Evolutionary conservation across 2,329 filamentous ascomycete species (phyloP), one percentile per base, ranked within the genome.

Genomic region (Microsporum canis): DNA sequence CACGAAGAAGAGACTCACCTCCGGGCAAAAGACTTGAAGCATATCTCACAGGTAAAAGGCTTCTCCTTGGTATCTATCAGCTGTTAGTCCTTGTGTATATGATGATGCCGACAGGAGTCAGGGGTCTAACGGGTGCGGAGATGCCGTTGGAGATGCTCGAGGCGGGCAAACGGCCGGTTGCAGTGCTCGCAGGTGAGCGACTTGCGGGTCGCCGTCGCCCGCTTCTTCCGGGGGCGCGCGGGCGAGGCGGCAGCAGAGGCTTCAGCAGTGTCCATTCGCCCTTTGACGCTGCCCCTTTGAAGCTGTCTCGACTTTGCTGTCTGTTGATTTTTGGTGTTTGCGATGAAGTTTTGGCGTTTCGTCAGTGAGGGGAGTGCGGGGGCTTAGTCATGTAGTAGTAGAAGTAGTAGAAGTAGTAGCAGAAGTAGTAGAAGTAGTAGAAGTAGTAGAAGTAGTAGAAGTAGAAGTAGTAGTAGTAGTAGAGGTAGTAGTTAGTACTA

Each of bases 91-190:
- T 12, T 12, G 12, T n/a, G 38, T 10, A 4, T 41, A 14, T 14
- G 39, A n/a, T 43, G 39, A 39, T 39, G 38, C n/a, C 38, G n/a
- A 12, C 41, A 8, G 36, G 39, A 4, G 33, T 23, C 51, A 10
- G 55, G n/a, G 58, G 71, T 71, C 70, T 71, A 74, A 77, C 75
- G 77, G 65, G 77, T 79, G 71, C 77, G 75, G 72, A 78, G 76
- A 74, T 79, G 77, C 66, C 77, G 73, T 73, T 79, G 77, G 68
- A 79, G 76, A 71, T 79, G 77, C 69, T 79, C 77, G 64, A 79
- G 67, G 58, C 77, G 75, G 60, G 76, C 76, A 68, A 79, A 79
- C 43, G 76, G 73, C 64, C 77, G 70, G 66, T 75, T 76, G 68
- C 76, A 79, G 65, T 78, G 77, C 68, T 77, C 76, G 67, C 77